Evolutionary conservation across 208 protist genomes (phyloP), one percentile per base, ranked within the genome.

Genomic region (Acanthamoeba healyi): DNA sequence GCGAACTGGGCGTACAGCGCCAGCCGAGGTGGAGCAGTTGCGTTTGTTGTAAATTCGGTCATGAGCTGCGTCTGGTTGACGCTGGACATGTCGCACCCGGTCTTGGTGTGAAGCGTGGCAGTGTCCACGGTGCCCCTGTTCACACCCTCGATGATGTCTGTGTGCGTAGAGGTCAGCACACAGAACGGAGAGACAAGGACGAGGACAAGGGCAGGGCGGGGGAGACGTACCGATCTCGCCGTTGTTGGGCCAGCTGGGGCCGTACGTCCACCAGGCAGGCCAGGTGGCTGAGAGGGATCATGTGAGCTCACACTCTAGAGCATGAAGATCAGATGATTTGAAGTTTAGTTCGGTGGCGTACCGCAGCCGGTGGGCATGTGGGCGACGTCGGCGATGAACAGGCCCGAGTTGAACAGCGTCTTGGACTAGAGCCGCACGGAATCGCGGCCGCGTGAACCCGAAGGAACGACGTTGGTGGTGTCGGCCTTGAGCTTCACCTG

Each of bases 141-240:
- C 9, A 67, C 58, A 2, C 58, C 58, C 58, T 67, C 58, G 14
- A 67, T 67, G 58, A 67, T 67, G n/a, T 67, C 58, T 67, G 58
- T 58, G 51, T 26, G 51, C n/a, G n/a, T n/a, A n/a, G n/a, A n/a
- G n/a, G n/a, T n/a, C n/a, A n/a, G n/a, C n/a, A n/a, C n/a, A n/a
- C n/a, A n/a, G n/a, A n/a, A n/a, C n/a, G n/a, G n/a, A n/a, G n/a
- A n/a, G n/a, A n/a, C n/a, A n/a, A n/a, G n/a, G n/a, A n/a, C n/a
- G n/a, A n/a, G n/a, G n/a, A n/a, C n/a, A n/a, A n/a, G n/a, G n/a
- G n/a, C n/a, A n/a, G n/a, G n/a, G n/a, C n/a, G n/a, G n/a, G n/a
- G n/a, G n/a, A n/a, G n/a, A n/a, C n/a, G 67, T 81, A 81, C 70
- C 70, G 12, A 81, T 81, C 70, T 81, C 70, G 70, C 70, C 70